Conservation (phyloP, 192 early-diverging fungal species). For the Phlyctochytrium arcticum region DNA sequence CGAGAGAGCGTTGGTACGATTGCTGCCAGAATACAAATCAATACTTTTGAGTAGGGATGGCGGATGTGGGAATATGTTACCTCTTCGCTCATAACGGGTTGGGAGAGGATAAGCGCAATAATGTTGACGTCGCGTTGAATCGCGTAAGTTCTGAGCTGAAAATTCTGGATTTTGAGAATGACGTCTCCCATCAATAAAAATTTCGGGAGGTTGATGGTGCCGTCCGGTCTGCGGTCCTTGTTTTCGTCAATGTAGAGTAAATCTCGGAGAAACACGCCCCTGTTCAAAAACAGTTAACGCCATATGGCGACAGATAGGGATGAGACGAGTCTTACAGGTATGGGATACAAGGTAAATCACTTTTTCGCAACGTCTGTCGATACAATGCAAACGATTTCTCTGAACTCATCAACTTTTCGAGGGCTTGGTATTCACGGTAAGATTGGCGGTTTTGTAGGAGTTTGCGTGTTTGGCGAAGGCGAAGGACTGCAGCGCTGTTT, state of each 20-base stretch:
- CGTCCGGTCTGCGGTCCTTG: constrained; percentile 57
- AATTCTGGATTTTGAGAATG: constrained; percentile 55
- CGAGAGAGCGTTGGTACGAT: constrained; percentile 35
- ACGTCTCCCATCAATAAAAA: constrained; percentile 65
- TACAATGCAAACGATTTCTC: constrained; percentile 61
- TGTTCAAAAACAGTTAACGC: constrained; percentile 21
- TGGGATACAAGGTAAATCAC: constrained; percentile 64
- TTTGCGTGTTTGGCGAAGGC: constrained; percentile 61
- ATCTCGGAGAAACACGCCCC: constrained; percentile 67
- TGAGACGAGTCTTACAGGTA: constrained; percentile 55
- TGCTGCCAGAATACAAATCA: constrained; percentile 17
- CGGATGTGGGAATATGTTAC: too few species aligned
- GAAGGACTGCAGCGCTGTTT: constrained; percentile 56
- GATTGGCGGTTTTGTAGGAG: constrained; percentile 43
- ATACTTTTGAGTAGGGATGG: background rate
- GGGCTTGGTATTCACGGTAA: constrained; percentile 47
- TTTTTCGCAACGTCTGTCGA: constrained; percentile 54
- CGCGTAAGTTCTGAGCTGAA: constrained; percentile 44
- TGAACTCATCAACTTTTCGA: constrained; percentile 68
- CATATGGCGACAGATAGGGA: background rate
- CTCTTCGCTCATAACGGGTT: constrained; percentile 37
- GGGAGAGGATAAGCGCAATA: constrained; percentile 28
- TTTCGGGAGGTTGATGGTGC: constrained; percentile 69
- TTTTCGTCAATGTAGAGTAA: constrained; percentile 72
- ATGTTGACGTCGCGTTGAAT: constrained; percentile 23